Percentiles rank a stretch among this genome's conserved stretches.
Conservation (phyloP, 2,329 filamentous ascomycete species). For the Neofusicoccum sp. region DNA sequence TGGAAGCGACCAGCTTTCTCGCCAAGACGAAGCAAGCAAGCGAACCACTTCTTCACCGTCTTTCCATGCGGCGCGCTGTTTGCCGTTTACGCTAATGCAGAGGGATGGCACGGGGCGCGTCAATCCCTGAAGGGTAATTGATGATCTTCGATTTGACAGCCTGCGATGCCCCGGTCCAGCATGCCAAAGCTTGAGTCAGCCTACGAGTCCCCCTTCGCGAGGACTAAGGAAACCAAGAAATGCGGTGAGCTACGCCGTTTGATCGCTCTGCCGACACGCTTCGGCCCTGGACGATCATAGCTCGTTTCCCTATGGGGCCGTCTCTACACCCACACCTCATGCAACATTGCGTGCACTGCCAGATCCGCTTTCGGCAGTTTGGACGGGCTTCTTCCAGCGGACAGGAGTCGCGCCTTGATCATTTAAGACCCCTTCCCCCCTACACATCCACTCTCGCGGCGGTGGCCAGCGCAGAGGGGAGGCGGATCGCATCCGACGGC, state of each 20-base stretch:
- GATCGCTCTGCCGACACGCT: constrained; percentile 15
- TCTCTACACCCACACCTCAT: constrained; percentile 7
- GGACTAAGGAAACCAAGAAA: constrained; percentile 2
- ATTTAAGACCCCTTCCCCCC: constrained; percentile 4
- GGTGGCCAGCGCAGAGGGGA: constrained; percentile 11
- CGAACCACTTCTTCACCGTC: constrained; percentile 17
- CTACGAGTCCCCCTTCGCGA: constrained; percentile 4
- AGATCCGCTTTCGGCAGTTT: constrained; percentile 15
- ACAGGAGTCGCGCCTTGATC: constrained; percentile 6
- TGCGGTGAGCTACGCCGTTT: constrained; percentile 17
- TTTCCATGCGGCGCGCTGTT: constrained; percentile 14
- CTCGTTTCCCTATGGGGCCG: constrained; percentile 8
- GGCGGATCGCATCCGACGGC: constrained; percentile 15
- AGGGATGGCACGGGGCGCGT: constrained; percentile 17
- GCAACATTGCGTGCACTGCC: constrained; percentile 11
- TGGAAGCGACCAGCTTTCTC: constrained; percentile 15
- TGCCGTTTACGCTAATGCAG: constrained; percentile 18
- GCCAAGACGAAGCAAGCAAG: constrained; percentile 6
- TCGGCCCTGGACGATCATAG: constrained; percentile 11
- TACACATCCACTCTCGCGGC: constrained; percentile 8
- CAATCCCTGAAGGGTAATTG: constrained; percentile 13
- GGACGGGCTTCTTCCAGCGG: constrained; percentile 6
- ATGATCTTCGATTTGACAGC: constrained; percentile 18
- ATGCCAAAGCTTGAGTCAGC: constrained; percentile 16
- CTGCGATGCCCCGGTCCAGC: constrained; percentile 3